Percentiles rank a stretch among this genome's conserved stretches.
These are phyloP conservation scores for Beauveria varroae DNA, from an alignment of 2,329 filamentous ascomycete species.

Conservation along the genomic window DNA sequence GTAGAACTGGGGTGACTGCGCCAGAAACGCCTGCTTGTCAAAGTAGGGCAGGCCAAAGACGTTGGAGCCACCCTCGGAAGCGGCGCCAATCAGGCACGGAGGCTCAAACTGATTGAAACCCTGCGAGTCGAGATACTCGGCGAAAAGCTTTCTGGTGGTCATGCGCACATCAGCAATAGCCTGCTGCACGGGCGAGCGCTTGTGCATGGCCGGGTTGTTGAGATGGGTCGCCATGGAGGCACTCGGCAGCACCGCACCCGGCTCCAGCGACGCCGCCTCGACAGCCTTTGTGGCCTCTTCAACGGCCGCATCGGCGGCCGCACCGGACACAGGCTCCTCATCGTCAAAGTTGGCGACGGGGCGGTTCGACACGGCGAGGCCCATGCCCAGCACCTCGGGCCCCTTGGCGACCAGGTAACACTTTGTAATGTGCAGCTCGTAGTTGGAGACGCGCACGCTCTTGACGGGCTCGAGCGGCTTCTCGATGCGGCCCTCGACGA, in stretches of 20 bases:
- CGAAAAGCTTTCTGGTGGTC: conserved; percentile 63
- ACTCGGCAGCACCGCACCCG: conserved; percentile 45
- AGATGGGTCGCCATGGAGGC: conserved; percentile 79
- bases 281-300: conserved; percentile 37
- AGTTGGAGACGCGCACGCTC: conserved; percentile 69
- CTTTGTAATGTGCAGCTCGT: conserved; percentile 84
- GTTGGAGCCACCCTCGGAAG: conserved; percentile 86
- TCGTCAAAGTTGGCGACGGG: conserved; percentile 53
- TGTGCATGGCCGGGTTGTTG: conserved; percentile 88
- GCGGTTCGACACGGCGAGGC: conserved; percentile 46
- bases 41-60: conserved; percentile 92
- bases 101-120: conserved; percentile 82
- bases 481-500: conserved; percentile 73
- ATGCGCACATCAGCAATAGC: conserved; percentile 54
- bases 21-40: conserved; percentile 70
- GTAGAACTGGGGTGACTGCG: conserved; percentile 78
- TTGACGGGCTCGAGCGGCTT: conserved; percentile 82
- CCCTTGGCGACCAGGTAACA: conserved; percentile 67
- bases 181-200: conserved; percentile 84
- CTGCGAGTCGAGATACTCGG: conserved; percentile 67
- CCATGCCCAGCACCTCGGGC: conserved; percentile 50
- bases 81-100: conserved; percentile 80
- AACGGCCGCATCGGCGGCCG: conserved; percentile 23
- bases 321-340: conserved; percentile 32
- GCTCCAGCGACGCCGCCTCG: conserved; percentile 32